Conservation (phyloP, 1,284 basidiomycete species). For the Cutaneotrichosporon cyanovorans region DNA sequence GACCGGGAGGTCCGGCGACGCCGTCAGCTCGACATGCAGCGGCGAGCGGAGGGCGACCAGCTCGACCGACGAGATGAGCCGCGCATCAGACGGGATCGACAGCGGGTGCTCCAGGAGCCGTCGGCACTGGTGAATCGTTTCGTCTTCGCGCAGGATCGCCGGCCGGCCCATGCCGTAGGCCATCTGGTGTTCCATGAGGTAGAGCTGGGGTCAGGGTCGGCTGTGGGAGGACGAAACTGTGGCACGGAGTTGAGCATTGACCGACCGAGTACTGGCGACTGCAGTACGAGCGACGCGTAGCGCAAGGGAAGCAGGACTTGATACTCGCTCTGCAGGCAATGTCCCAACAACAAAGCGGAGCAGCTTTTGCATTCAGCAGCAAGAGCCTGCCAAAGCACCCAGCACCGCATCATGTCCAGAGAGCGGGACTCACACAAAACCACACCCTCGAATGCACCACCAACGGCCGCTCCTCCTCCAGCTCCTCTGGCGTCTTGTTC, state of each 20-base stretch:
- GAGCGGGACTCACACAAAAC: constrained; percentile 59
- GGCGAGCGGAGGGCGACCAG: constrained; percentile 41
- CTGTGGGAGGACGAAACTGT: too few relatives aligned
- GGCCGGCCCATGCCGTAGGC: constrained; percentile 88
- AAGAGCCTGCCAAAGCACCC: too few relatives aligned
- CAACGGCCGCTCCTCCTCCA: constrained; percentile 64
- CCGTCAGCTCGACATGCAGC: constrained; percentile 43
- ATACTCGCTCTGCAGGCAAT: too few relatives aligned
- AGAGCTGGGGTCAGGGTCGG: constrained; percentile 52
- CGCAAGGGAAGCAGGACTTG: too few relatives aligned
- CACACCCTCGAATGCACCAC: constrained; percentile 74
- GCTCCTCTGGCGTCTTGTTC: constrained; percentile 52
- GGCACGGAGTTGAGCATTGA: too few relatives aligned
- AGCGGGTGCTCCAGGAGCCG: constrained; percentile 77
- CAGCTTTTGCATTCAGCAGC: too few relatives aligned
- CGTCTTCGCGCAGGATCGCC: constrained; percentile 82
- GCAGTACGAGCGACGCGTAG: too few relatives aligned
- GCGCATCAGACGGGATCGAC: constrained; percentile 83
- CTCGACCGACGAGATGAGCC: constrained; percentile 75
- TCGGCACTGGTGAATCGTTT: constrained; percentile 73
- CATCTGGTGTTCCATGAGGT: constrained; percentile 88
- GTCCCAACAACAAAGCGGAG: too few relatives aligned
- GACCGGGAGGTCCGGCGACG: constrained; percentile 40
- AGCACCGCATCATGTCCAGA: too few relatives aligned
- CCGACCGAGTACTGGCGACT: too few relatives aligned